Percentiles rank a stretch among this genome's conserved stretches.
These are phyloP conservation scores for Phaffia australis DNA, from an alignment of 768 basidiomycete genomes.

Conservation along the genomic window DNA sequence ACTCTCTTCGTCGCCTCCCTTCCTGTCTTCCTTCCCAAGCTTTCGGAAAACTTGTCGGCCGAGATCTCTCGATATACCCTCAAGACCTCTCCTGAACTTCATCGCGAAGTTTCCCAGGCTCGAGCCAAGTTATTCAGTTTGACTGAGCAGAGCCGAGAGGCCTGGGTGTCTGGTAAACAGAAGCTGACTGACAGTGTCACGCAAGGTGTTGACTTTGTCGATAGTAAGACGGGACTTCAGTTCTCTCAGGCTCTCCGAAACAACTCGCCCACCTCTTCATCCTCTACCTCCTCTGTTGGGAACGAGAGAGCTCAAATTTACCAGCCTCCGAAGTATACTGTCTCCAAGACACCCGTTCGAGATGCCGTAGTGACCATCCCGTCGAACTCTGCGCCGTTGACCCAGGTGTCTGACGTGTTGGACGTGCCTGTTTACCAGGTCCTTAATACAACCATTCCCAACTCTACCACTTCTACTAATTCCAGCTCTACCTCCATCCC, in stretches of 20 bases:
- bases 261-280: background rate
- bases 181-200: constrained; percentile 4
- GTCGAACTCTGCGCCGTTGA: background rate
- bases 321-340: background rate
- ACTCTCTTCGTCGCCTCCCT: constrained; percentile 57
- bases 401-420: constrained; percentile 2
- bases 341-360: background rate
- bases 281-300: background rate
- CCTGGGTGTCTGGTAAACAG: background rate
- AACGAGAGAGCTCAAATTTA: background rate
- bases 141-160: constrained; percentile 2
- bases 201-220: constrained; percentile 6
- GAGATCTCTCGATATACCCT: constrained; percentile 14
- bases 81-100: constrained; percentile 13
- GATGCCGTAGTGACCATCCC: constrained; percentile 9
- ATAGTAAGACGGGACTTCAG: constrained; percentile 14
- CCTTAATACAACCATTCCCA: background rate
- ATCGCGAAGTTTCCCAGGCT: constrained; percentile 2
- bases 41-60: constrained; percentile 53
- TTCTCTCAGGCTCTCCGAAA: constrained; percentile 20
- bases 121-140: background rate
- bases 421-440: constrained; percentile 19
- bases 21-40: constrained; percentile 77
- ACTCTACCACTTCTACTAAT: too few species aligned
- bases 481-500: too few species aligned